Conservation (phyloP, 139 green algal genomes). For the Chlamydomonas asymmetrica region DNA sequence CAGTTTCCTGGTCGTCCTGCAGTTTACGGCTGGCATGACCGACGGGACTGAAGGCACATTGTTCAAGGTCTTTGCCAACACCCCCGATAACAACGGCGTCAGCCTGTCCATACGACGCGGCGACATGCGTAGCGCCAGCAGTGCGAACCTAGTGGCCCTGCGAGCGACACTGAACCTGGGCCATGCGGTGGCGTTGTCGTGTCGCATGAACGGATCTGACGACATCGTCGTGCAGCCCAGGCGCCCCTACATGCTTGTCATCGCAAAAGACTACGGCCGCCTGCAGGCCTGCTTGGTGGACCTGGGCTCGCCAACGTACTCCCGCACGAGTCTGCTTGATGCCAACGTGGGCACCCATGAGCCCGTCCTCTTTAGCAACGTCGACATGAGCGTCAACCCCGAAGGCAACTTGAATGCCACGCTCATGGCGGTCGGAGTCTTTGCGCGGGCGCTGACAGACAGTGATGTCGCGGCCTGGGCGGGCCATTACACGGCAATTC, state of each 20-base stretch:
- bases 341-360: not conserved
- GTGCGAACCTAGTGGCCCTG: not conserved
- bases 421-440: not conserved
- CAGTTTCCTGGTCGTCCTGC: not conserved
- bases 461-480: not conserved
- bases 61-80: not conserved
- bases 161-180: not conserved
- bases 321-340: not conserved
- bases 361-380: slow-evolving; percentile 3
- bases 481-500: not conserved
- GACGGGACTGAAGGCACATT: not conserved
- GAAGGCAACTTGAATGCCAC: not conserved
- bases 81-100: not conserved
- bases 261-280: not conserved
- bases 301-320: not conserved
- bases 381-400: not conserved
- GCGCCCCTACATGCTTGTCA: not conserved
- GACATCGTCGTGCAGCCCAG: not conserved
- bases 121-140: not conserved
- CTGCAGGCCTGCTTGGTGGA: not conserved
- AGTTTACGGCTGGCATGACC: not conserved
- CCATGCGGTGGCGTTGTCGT: no score
- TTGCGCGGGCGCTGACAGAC: not conserved
- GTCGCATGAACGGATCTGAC: not conserved
- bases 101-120: not conserved